Base-by-base conservation (phyloP, 2,329 filamentous ascomycete genomes). In the Chaetomium sp. region DNA sequence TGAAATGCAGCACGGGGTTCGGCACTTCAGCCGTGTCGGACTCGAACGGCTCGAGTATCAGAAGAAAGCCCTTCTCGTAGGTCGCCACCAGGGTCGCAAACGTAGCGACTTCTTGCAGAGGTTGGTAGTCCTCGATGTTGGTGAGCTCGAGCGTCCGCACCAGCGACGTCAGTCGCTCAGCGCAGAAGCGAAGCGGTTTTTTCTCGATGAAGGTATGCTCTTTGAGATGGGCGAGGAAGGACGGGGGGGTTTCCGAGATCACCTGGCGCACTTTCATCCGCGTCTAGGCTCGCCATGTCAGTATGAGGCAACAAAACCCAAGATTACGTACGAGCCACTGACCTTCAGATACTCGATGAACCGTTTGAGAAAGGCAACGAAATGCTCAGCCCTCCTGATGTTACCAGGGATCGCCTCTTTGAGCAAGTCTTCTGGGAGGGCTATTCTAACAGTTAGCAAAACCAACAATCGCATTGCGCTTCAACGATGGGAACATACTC, bases 221-320 rank as follows among this genome's bases (percentile, higher is more conserved):
- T 68, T 89, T 95, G 6, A 99, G 77, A 74, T 99, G 92, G 12
- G 88, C 83, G 7, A 99, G 78, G 69, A 99, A 99, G 0, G 92
- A 96, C 2, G 89, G 87, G 0, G 94, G 94, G 0, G 92, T 99
- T 71, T 99, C 94, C 6, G 94, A 96, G 61, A 97, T 96, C 61
- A 96, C 92, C 68, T 96, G 91, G 4, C 94, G 85, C 11, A 97
- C 91, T 77, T 96, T 97, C 94, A 99, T 97, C 56, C 95, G 84
- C 1, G 92, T 97, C 79, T 91, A 34, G 65, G 33, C 12, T 27
- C 10, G 36, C 19, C 19, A 27, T 27, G 19, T 27, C 19, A 27
- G 19, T 27, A 27, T 27, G 19, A 27, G 19, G 19, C 19, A 27
- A 27, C 19, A 27, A 27, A 27, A 27, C 19, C 19, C 19, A 27